Evolutionary conservation across 352 stramenopile species (phyloP), one percentile per base, ranked within the genome.

Genomic region (Globisporangium camurandrum): DNA sequence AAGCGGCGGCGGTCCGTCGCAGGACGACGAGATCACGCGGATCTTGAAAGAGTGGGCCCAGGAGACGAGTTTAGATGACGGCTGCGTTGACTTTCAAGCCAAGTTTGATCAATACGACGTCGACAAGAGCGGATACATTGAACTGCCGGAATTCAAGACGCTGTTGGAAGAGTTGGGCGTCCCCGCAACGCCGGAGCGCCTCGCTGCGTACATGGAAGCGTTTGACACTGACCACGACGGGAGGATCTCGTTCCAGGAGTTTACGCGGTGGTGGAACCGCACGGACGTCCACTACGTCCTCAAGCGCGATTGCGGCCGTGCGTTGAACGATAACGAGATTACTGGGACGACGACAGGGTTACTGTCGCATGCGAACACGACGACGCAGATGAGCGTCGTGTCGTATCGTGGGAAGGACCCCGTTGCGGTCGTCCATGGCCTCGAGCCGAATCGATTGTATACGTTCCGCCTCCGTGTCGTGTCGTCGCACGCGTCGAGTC

Each of bases 141-240:
- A 96, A 48, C 66, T 97, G 17, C 69, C 75, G 3, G 85, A 96
- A 49, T 91, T 92, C 51, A 72, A 85, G 52, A 87, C 78, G 34
- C 65, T 97, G 3, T 58, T 97, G 19, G 71, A 83, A 14, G 87
- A 96, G 40, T 69, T 97, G 11, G 88, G 87, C 11, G 84, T 96
- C 6, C 53, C 77, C 2, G 67, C 77, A 1, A 91, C 81, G 7
- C 70, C 72, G 10, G 88, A 96, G 54, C 78, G 84, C 20, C 69
- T 96, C 28, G 68, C 70, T 19, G 70, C 78, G n/a, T 95, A 95
- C 39, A 71, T 95, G 51, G 65, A 67, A 28, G 81, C 82, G 40
- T 91, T 97, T 28, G 86, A 95, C 42, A 61, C 64, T 4, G 71
- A 95, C 55, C 60, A 66, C 12, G 81, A 95, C 55, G 88, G 84